Evolutionary conservation across 2,329 filamentous ascomycete genomes (phyloP).

Genomic region (Lachnellula hyalina): DNA sequence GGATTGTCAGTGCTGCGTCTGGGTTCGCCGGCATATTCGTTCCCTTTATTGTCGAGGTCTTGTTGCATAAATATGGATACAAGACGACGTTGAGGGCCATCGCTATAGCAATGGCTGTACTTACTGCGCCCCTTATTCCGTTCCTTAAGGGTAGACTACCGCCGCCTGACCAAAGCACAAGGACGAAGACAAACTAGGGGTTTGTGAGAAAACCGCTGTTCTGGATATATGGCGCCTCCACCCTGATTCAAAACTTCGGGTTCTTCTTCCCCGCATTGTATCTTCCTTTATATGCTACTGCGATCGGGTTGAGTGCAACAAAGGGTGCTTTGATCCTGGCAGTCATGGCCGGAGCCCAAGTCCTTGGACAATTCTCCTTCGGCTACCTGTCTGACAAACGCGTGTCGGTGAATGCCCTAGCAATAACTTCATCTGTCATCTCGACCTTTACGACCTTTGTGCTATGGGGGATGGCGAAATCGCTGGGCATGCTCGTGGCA

Average conservation of each 20-base stretch:
- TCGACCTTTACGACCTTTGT: conserved; percentile 44
- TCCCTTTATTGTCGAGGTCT: conserved; percentile 47
- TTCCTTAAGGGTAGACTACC: conserved; percentile 53
- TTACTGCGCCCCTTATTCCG: conserved; percentile 50
- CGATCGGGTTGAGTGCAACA: conserved; percentile 58
- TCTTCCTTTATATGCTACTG: conserved; percentile 62
- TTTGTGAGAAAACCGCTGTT: conserved; percentile 43
- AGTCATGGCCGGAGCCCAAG: conserved; percentile 44
- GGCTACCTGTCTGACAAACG: conserved; percentile 44
- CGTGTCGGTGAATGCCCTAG: conserved; percentile 35
- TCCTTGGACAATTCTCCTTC: conserved; percentile 45
- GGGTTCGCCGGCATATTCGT: conserved; percentile 47
- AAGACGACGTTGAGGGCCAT: conserved; percentile 51
- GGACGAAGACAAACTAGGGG: conserved; percentile 37
- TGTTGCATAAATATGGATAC: conserved; percentile 49
- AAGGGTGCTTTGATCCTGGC: conserved; percentile 56
- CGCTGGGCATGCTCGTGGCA: conserved; percentile 39
- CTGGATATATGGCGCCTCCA: conserved; percentile 43
- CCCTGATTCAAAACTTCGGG: conserved; percentile 42
- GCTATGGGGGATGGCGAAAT: conserved; percentile 46
- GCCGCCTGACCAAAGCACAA: conserved; percentile 23
- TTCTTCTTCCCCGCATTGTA: conserved; percentile 47
- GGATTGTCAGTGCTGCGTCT: conserved; percentile 43
- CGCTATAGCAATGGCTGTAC: conserved; percentile 43
- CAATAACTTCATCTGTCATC: conserved; percentile 39